These are phyloP conservation scores for Tilletiopsis washingtonensis DNA, from an alignment of 1,284 basidiomycete species.

Conservation along the genomic window DNA sequence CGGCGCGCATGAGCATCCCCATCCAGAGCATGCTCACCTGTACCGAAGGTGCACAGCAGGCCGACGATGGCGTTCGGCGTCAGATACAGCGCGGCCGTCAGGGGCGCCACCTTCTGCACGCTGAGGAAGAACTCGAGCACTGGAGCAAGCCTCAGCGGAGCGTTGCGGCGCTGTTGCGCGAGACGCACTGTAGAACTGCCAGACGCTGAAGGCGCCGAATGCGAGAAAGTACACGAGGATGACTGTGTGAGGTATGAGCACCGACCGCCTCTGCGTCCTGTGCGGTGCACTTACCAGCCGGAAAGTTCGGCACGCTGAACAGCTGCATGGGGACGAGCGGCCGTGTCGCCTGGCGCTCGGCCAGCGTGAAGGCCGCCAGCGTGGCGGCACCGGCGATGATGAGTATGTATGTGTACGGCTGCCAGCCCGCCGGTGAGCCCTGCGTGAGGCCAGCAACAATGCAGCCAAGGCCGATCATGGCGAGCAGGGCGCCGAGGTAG, in stretches of 20 bases:
- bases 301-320: constrained; percentile 12
- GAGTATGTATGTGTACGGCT: constrained; percentile 11
- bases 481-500: constrained; percentile 12
- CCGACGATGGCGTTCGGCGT: constrained; percentile 17
- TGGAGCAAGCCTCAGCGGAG: no score
- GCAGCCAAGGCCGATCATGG: constrained; percentile 8
- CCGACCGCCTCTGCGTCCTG: no score
- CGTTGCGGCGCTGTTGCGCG: no score
- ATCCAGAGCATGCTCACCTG: no score
- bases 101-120: constrained; percentile 11
- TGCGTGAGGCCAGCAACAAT: constrained; percentile 18
- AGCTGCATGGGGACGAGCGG: constrained; percentile 11
- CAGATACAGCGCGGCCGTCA: constrained; percentile 15
- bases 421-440: constrained; percentile 12
- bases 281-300: no score
- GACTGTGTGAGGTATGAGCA: no score
- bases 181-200: constrained; percentile 25
- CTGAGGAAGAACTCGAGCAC: constrained; percentile 12
- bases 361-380: constrained; percentile 8
- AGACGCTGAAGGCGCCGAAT: constrained; percentile 13
- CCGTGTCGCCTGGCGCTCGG: constrained; percentile 6
- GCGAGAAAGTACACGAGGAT: constrained; percentile 10
- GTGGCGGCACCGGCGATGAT: constrained; percentile 12
- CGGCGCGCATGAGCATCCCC: no score
- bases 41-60: constrained; percentile 11